These are phyloP conservation scores for Pythium brachiatum DNA, from an alignment of 352 stramenopile species.

Conservation along the genomic window DNA sequence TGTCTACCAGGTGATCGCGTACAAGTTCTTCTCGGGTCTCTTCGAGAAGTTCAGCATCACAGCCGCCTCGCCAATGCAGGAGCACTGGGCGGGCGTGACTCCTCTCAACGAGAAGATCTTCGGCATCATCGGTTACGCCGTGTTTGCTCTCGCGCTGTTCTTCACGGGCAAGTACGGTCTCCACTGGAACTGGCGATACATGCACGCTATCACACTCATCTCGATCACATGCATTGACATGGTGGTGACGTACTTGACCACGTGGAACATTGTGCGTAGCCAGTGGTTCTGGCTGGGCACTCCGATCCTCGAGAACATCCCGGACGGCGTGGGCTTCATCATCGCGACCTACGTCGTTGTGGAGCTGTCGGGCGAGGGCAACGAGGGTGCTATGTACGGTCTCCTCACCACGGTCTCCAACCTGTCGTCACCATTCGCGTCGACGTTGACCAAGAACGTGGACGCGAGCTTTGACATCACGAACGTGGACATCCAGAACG, in stretches of 20 bases:
- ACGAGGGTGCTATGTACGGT: too few species aligned
- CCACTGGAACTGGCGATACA: slow-evolving; percentile 32
- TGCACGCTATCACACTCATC: too few species aligned
- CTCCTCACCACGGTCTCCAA: too few species aligned
- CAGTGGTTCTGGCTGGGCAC: too few species aligned
- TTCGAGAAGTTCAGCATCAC: slow-evolving; percentile 3
- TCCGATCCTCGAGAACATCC: too few species aligned
- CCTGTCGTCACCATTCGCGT: too few species aligned
- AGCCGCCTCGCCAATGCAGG: background rate
- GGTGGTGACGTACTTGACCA: slow-evolving; percentile 3
- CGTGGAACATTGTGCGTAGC: slow-evolving; percentile 1
- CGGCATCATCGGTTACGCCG: slow-evolving; percentile 10
- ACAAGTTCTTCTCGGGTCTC: slow-evolving; percentile 23
- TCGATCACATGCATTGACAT: slow-evolving; percentile 15
- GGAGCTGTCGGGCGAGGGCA: too few species aligned
- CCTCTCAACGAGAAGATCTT: slow-evolving; percentile 8
- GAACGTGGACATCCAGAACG: too few species aligned
- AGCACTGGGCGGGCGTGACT: background rate
- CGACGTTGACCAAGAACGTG: too few species aligned
- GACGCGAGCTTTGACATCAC: too few species aligned
- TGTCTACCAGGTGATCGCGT: slow-evolving; percentile 29
- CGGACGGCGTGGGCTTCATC: too few species aligned
- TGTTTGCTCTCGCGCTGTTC: slow-evolving; percentile 7
- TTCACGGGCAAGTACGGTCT: slow-evolving; percentile 18
- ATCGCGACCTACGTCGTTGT: too few species aligned